Evolutionary conservation across 257 asterid species (phyloP), one percentile per base, ranked within the genome.

Genomic region (Verbena officinalis): DNA sequence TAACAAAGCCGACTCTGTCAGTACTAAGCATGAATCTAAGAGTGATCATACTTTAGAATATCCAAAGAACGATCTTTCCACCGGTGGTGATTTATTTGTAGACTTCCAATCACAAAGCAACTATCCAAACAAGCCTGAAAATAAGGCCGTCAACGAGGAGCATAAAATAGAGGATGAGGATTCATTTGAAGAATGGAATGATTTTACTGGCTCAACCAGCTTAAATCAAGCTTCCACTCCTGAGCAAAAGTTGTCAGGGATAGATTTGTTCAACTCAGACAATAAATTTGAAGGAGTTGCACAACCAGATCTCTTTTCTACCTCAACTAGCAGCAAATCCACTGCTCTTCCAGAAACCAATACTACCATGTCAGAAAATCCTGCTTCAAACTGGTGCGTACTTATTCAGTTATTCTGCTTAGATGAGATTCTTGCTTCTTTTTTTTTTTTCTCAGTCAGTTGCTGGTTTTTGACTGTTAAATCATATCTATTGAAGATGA

Each of bases 181-280:
- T 46, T 56, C 76, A 13, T 73, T 75, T 71, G 85, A 72, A 45
- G 92, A 78, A 4, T 88, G 98, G 98, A 65, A 86, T 81, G 86
- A 82, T 69, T 85, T 91, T 74, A 75, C 88, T 3, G 77, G 83
- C 80, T 78, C 87, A 36, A 61, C 78, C 55, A 70, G 70, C 67
- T 54, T 54, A 50, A 74, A 22, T 74, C 77, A 75, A 17, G 77
- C 49, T 68, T 58, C 68, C 21, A 70, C 56, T 36, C 44, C 81
- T 67, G 71, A 57, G n/a, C 81, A 31, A 51, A 66, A 77, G 69
- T 62, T 78, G 24, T 61, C 76, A 34, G 84, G 73, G 34, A 27
- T 68, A 49, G 81, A 80, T 61, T 62, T 86, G 12, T 72, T 79
- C 56, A 65, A 81, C 68, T 80, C 75, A 4, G 75, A 68, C 66